Conservation (phyloP, 768 basidiomycete genomes). For the Cystobasidium ongulense region DNA sequence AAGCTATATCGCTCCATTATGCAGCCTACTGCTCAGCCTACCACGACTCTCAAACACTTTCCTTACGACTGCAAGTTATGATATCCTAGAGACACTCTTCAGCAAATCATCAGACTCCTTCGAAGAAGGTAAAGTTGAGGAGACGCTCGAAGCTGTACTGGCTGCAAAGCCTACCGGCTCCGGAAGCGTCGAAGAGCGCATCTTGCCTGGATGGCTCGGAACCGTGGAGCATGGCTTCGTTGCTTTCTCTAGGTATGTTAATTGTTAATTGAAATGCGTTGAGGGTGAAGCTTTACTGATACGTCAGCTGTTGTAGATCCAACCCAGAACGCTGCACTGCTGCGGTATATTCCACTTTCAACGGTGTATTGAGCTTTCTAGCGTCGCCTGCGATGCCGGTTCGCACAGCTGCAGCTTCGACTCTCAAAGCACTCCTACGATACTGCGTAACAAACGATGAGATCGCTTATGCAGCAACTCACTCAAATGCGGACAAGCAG, state of each 20-base stretch:
- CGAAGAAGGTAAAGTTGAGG: conserved; percentile 47
- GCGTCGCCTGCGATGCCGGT: conserved; percentile 30
- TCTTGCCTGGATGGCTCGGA: conserved; percentile 69
- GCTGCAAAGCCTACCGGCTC: conserved; percentile 57
- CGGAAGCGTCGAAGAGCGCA: conserved; percentile 36
- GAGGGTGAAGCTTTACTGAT: conserved; percentile 1
- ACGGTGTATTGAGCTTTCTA: not conserved
- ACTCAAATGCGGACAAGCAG: not conserved
- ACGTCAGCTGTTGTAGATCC: not conserved
- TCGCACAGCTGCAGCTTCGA: conserved; percentile 33
- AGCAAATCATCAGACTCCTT: conserved; percentile 43
- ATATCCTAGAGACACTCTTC: conserved; percentile 74
- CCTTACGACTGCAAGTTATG: conserved; percentile 77
- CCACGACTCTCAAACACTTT: conserved; percentile 83
- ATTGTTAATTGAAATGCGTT: not conserved
- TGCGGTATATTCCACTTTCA: conserved; percentile 6
- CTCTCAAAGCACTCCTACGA: conserved; percentile 55
- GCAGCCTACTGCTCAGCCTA: conserved; percentile 64
- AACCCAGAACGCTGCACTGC: conserved; percentile 10
- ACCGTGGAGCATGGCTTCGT: conserved; percentile 67
- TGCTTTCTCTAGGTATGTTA: conserved; percentile 50
- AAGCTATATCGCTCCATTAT: conserved; percentile 66
- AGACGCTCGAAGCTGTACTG: conserved; percentile 60
- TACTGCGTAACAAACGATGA: conserved; percentile 64
- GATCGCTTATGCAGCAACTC: conserved; percentile 47